A percentile compares a stretch with the other conserved stretches of the same genome.
Evolutionary conservation across 257 asterid genomes (phyloP).

Genomic region (Catharanthus roseus): DNA sequence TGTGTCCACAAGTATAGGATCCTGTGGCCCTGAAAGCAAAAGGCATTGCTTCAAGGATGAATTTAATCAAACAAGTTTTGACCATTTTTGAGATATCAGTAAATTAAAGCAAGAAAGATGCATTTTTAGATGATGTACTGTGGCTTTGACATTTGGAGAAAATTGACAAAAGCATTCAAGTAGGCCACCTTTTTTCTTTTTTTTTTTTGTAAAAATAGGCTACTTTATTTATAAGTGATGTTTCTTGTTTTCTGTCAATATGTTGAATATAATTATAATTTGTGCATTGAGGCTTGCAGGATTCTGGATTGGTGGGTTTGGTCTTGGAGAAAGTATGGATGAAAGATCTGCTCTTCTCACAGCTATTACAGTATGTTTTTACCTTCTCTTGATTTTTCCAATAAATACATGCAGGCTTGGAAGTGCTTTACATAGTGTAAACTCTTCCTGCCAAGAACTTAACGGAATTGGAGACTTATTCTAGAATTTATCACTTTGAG

Average conservation of each 20-base stretch:
- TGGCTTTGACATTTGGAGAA: background rate
- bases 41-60: background rate
- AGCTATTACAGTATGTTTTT: constrained; percentile 55
- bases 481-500: background rate
- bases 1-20: background rate
- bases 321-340: constrained; percentile 85
- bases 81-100: background rate
- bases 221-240: background rate
- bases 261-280: background rate
- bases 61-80: background rate
- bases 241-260: background rate
- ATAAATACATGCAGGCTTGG: background rate
- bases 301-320: constrained; percentile 84
- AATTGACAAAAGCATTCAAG: background rate
- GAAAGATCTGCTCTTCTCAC: constrained; percentile 70
- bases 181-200: too few relatives aligned
- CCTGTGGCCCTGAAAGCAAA: background rate
- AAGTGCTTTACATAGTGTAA: background rate
- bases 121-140: background rate
- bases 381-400: background rate
- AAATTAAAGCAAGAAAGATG: background rate
- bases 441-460: background rate
- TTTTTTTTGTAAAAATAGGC: too few relatives aligned
- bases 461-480: background rate
- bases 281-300: constrained; percentile 40